phyloP scores from a whole-genome alignment of 176 grass and related monocot species.

The Oryza punctata region DNA sequence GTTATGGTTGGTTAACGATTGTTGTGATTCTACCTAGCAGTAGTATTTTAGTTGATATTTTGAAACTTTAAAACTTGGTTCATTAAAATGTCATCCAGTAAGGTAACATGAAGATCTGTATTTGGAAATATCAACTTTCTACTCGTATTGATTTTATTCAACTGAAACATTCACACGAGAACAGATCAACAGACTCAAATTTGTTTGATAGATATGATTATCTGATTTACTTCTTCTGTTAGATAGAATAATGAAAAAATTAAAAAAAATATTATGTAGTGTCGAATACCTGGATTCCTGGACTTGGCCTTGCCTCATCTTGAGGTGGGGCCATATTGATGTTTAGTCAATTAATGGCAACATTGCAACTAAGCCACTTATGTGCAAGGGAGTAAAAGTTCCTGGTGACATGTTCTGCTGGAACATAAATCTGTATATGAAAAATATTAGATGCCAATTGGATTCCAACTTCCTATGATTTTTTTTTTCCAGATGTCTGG shows the following conservation, averaged over 20 bases:
- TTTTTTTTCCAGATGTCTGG: constrained; percentile 32
- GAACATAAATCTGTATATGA: neutral
- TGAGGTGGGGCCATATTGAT: neutral
- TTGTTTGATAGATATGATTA: neutral
- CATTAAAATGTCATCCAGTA: neutral
- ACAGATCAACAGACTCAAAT: neutral
- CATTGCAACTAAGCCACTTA: neutral
- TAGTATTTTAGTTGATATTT: constrained; percentile 16
- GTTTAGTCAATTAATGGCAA: neutral
- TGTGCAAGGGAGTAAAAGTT: neutral
- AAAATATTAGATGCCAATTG: neutral
- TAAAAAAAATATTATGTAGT: neutral
- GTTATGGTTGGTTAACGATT: neutral
- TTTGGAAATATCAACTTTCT: neutral
- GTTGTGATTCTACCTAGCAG: neutral
- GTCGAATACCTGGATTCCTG: neutral
- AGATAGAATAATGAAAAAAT: neutral
- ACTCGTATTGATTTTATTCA: neutral
- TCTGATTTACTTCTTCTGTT: constrained; percentile 13
- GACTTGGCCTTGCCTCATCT: neutral
- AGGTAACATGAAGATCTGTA: neutral
- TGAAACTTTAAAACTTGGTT: neutral
- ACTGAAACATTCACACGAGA: neutral
- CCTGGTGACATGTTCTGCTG: neutral
- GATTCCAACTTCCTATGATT: constrained; percentile 21